A percentile compares a stretch with the other conserved stretches of the same genome.
Evolutionary conservation across 345 rosid genomes (phyloP).

Genomic region (Excoecaria cochinchinensis): DNA sequence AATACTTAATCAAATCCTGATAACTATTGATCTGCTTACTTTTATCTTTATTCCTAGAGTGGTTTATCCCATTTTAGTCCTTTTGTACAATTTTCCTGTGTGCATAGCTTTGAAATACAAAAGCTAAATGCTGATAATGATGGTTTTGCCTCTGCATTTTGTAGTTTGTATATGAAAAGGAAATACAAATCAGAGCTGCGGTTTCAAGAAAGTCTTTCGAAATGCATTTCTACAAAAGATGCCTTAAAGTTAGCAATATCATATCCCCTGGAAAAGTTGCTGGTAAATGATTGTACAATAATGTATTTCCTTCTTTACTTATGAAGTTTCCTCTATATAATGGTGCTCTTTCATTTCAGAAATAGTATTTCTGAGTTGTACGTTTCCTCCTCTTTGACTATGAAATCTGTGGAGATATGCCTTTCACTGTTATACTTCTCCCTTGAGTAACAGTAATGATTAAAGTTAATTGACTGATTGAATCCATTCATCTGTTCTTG

Average conservation of each 20-base stretch:
- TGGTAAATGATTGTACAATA: conserved; percentile 49
- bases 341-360: too few relatives aligned
- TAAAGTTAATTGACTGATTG: background rate
- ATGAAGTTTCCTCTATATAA: too few relatives aligned
- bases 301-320: background rate
- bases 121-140: background rate
- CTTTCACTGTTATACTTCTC: too few relatives aligned
- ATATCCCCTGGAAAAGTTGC: conserved; percentile 43
- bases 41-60: background rate
- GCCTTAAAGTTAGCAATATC: conserved; percentile 60
- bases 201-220: conserved; percentile 44
- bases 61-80: background rate
- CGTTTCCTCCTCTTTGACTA: too few relatives aligned
- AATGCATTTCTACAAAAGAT: conserved; percentile 58
- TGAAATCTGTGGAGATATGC: too few relatives aligned
- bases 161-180: conserved; percentile 57
- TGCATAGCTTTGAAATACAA: background rate
- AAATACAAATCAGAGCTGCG: conserved; percentile 59
- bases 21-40: background rate
- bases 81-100: background rate
- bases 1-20: background rate
- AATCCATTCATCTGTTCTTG: background rate
- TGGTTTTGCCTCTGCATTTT: conserved; percentile 13
- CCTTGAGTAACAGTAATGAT: background rate
- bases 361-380: too few relatives aligned